Conservation (phyloP, 179 eudicot species). For the Drosera spatulata region DNA sequence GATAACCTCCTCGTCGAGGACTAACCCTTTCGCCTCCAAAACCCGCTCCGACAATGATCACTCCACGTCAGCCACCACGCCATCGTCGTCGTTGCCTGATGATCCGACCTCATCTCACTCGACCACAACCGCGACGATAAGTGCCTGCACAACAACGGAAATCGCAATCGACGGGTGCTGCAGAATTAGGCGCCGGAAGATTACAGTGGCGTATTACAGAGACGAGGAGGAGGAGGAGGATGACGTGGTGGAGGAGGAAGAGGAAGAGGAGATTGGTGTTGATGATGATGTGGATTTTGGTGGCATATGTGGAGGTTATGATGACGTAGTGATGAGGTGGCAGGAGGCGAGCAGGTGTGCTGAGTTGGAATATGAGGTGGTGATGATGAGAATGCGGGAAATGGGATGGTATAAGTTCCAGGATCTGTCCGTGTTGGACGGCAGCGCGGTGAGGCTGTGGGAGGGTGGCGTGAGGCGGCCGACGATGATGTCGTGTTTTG, state of each 20-base stretch:
- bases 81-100: neutral
- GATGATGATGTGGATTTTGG: slow-evolving; percentile 5
- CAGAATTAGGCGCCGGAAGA: neutral
- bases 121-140: neutral
- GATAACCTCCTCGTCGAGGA: no score
- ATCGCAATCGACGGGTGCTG: neutral
- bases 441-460: slow-evolving; percentile 76
- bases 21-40: no score
- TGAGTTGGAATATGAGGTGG: neutral
- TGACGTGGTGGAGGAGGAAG: neutral
- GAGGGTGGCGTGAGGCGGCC: slow-evolving; percentile 12
- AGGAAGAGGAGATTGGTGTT: slow-evolving; percentile 1
- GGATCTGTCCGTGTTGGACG: slow-evolving; percentile 43
- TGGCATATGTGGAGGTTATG: slow-evolving; percentile 1
- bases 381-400: slow-evolving; percentile 34
- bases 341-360: slow-evolving; percentile 13
- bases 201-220: neutral
- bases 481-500: no score
- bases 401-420: slow-evolving; percentile 58
- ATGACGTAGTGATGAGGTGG: slow-evolving; percentile 7
- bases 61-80: neutral
- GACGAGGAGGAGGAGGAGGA: slow-evolving; percentile 23
- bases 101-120: neutral
- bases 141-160: slow-evolving; percentile 1
- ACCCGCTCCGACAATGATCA: no score